A percentile compares a stretch with the other conserved stretches of the same genome.
Evolutionary conservation across 495 filamentous ascomycete genomes (phyloP).

Genomic region (Beverwykella pulmonaria): DNA sequence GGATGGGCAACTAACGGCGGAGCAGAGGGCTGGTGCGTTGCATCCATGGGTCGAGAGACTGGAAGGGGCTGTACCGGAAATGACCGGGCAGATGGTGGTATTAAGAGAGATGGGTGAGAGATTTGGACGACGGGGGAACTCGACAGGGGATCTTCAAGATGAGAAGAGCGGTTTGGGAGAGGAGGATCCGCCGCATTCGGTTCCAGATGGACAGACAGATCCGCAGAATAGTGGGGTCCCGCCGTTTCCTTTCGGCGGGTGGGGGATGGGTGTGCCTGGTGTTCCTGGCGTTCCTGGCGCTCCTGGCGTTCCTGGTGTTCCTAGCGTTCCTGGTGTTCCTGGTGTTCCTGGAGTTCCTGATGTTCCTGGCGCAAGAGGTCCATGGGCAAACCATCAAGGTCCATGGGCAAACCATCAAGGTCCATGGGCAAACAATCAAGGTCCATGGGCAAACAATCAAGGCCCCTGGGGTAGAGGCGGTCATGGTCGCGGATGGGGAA

Average conservation of each 20-base stretch:
- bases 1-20: background rate
- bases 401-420: background rate
- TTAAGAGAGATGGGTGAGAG: slow-evolving; percentile 24
- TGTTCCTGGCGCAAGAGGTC: background rate
- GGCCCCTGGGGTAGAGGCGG: slow-evolving; percentile 1
- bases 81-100: slow-evolving; percentile 1
- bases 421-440: background rate
- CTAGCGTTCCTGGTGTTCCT: no score
- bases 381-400: background rate
- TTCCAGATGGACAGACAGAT: slow-evolving; percentile 1
- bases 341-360: no score
- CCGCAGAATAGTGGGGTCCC: background rate
- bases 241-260: slow-evolving; percentile 2
- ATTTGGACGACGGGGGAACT: background rate
- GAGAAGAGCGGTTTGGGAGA: slow-evolving; percentile 7
- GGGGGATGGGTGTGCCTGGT: background rate
- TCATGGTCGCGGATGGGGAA: background rate
- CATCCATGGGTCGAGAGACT: slow-evolving; percentile 33
- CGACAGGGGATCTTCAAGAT: background rate
- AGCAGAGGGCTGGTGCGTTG: slow-evolving; percentile 13
- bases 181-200: slow-evolving; percentile 22
- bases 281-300: background rate
- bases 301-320: background rate
- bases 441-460: background rate
- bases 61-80: slow-evolving; percentile 16